Evolutionary conservation across 2,329 filamentous ascomycete species (phyloP).

Genomic region (Lecanicillium sp.): DNA sequence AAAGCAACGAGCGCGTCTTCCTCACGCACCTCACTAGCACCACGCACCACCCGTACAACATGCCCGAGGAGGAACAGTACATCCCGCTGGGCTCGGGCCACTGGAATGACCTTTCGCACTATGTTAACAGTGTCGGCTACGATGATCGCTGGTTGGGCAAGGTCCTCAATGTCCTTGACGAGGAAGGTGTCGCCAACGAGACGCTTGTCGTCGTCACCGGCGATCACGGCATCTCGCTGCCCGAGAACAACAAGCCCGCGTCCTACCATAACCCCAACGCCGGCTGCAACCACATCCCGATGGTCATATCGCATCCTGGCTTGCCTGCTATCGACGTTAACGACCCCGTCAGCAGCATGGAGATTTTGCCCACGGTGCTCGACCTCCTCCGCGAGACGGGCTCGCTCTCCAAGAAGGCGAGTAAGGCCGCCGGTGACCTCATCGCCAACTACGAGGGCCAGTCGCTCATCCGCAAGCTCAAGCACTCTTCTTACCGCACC

Average conservation of each 20-base stretch:
- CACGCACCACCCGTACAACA: constrained; percentile 27
- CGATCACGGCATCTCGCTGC: constrained; percentile 28
- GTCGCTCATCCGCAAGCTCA: constrained; percentile 26
- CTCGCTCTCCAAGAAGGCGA: constrained; percentile 25
- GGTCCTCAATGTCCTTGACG: constrained; percentile 25
- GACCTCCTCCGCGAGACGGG: constrained; percentile 29
- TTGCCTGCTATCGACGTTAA: constrained; percentile 26
- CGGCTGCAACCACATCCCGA: constrained; percentile 27
- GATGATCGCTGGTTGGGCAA: constrained; percentile 29
- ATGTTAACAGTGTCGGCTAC: constrained; percentile 29
- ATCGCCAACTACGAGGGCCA: constrained; percentile 30
- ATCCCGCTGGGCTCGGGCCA: constrained; percentile 21
- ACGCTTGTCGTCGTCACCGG: constrained; percentile 28
- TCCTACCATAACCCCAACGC: constrained; percentile 29
- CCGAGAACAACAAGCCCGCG: constrained; percentile 25
- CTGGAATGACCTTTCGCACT: constrained; percentile 22
- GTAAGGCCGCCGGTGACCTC: constrained; percentile 24
- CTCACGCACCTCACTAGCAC: constrained; percentile 32
- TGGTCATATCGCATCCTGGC: constrained; percentile 28
- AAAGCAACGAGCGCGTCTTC: constrained; percentile 27
- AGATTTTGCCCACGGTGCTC: constrained; percentile 30
- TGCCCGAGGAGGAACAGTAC: constrained; percentile 24
- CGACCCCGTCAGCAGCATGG: constrained; percentile 26
- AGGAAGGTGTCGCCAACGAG: constrained; percentile 28
- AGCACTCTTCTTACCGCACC: background rate